Evolutionary conservation across 2,329 filamentous ascomycete genomes (phyloP).

Genomic region (Talaromyces sp.): DNA sequence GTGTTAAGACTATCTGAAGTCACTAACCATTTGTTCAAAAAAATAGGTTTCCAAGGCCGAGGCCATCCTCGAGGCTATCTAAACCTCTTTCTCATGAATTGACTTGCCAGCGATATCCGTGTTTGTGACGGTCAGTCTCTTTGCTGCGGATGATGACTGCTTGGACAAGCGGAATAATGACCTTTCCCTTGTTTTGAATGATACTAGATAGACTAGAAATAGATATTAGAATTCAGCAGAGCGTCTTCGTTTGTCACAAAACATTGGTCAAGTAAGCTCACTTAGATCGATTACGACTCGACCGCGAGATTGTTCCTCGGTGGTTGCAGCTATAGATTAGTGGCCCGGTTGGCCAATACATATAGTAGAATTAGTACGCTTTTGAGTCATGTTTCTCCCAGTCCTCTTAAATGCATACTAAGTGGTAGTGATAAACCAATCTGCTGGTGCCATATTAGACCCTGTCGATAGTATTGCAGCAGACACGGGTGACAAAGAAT

Average conservation of each 20-base stretch:
- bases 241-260: neutral
- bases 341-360: too few species aligned
- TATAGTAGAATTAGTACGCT: too few species aligned
- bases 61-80: slow-evolving; percentile 36
- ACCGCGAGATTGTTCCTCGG: too few species aligned
- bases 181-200: neutral
- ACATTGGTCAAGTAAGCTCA: neutral
- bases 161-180: slow-evolving; percentile 1
- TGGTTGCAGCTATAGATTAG: too few species aligned
- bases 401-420: too few species aligned
- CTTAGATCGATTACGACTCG: neutral
- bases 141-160: neutral
- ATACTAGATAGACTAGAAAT: slow-evolving; percentile 1
- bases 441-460: too few species aligned
- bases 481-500: too few species aligned
- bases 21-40: neutral
- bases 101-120: neutral
- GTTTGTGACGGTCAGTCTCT: neutral
- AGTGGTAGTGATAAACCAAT: too few species aligned
- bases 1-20: neutral
- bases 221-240: neutral
- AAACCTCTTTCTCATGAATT: slow-evolving; percentile 17
- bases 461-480: too few species aligned
- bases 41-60: slow-evolving; percentile 36
- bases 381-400: too few species aligned